Evolutionary conservation across 139 green algal genomes (phyloP).

Genomic region (Closterium sp.): DNA sequence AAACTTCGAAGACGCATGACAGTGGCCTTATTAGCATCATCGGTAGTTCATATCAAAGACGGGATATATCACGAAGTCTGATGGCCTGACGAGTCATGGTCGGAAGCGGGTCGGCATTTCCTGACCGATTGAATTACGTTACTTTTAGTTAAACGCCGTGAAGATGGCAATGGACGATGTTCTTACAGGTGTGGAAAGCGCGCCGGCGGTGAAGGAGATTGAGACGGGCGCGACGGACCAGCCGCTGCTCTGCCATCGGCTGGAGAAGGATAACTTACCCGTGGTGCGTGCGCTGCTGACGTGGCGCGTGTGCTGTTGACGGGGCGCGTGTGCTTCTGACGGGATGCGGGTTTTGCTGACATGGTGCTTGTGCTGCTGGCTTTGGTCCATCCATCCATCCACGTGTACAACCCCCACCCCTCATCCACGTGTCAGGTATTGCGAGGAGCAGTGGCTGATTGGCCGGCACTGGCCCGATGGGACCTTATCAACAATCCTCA

Average conservation of each 20-base stretch:
- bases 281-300: not conserved
- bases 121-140: no score
- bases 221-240: not conserved
- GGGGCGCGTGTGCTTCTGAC: not conserved
- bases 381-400: not conserved
- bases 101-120: no score
- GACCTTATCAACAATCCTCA: not conserved
- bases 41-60: no score
- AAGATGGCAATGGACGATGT: not conserved
- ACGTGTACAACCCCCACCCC: not conserved
- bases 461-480: not conserved
- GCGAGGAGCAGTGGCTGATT: not conserved
- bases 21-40: no score
- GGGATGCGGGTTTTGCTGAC: not conserved
- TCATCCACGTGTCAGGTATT: not conserved
- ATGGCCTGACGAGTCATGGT: no score
- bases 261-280: not conserved
- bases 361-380: not conserved
- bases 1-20: no score
- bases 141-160: no score
- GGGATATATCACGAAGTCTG: no score
- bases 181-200: not conserved
- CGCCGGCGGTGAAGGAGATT: not conserved
- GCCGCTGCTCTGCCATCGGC: not conserved
- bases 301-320: not conserved